Conservation (phyloP, 306 rosid species). For the Delonix regia region DNA sequence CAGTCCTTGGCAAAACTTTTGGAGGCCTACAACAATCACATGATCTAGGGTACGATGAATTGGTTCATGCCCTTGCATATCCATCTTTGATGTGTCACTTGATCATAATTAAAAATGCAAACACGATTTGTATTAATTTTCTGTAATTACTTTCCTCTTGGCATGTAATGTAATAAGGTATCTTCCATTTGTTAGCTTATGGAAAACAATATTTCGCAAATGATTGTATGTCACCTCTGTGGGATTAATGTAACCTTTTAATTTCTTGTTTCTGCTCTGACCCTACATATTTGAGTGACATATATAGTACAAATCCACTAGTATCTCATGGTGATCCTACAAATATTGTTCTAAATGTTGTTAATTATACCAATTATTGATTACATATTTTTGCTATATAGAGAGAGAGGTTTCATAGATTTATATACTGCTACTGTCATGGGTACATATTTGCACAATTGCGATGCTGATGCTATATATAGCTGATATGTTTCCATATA, state of each 20-base stretch:
- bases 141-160: slow-evolving; percentile 50
- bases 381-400: slow-evolving; percentile 1
- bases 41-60: slow-evolving; percentile 35
- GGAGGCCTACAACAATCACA: slow-evolving; percentile 60
- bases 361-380: neutral
- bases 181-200: slow-evolving; percentile 37
- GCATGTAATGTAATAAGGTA: slow-evolving; percentile 49
- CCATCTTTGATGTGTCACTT: slow-evolving; percentile 39
- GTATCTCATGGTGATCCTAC: neutral
- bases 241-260: slow-evolving; percentile 23
- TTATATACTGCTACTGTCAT: neutral
- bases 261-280: slow-evolving; percentile 28
- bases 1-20: slow-evolving; percentile 56
- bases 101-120: slow-evolving; percentile 40
- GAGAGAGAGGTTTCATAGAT: neutral
- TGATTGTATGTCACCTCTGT: slow-evolving; percentile 41
- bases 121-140: slow-evolving; percentile 41
- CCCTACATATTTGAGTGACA: neutral
- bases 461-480: slow-evolving; percentile 10
- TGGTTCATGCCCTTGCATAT: slow-evolving; percentile 31
- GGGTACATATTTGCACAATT: slow-evolving; percentile 1
- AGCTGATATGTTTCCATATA: slow-evolving; percentile 19
- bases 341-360: neutral
- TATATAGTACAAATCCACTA: slow-evolving; percentile 5
- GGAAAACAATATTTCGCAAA: slow-evolving; percentile 38